Evolutionary conservation across 306 rosid genomes (phyloP), one percentile per base, ranked within the genome.

Genomic region (Vigna nakashimae): DNA sequence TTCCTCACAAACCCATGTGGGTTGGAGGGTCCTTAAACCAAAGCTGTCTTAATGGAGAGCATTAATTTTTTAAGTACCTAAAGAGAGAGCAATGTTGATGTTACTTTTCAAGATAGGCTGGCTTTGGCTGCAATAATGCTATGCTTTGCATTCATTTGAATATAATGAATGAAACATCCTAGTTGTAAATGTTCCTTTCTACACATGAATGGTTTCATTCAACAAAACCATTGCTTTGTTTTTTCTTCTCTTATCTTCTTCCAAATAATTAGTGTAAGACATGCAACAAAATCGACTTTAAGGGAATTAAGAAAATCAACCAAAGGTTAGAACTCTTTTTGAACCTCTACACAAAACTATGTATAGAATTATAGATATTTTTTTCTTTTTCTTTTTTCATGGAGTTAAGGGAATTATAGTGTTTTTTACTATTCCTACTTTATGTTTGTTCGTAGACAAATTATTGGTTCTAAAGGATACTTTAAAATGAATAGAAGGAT

Each of bases 101-200:
- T 66, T 62, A 51, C 74, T 77, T 86, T 84, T 32, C 36, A 63
- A 51, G 34, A 73, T 82, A 74, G 84, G 83, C 77, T 86, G 84
- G 85, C 76, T 75, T 83, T 53, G 71, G 80, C 45, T 77, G 70
- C 84, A 90, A 80, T 84, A 69, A 84, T 90, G 82, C 65, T 69
- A 26, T 75, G 74, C 84, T 75, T 86, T 90, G 34, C 79, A 50
- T 81, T 66, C 26, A 3, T 76, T 80, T 42, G 24, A 64, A 36
- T 67, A 46, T 26, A 81, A 68, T 71, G 56, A 38, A 76, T 78
- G 67, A 69, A 66, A 73, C 78, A 86, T 84, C 74, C 72, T 71
- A 75, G 90, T 79, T 86, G 88, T 77, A 78, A 84, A 82, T 81
- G 87, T 73, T 80, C 67, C 74, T 73, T 26, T 53, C 4, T 30